Evolutionary conservation across 2,329 filamentous ascomycete species (phyloP).

Genomic region (Xylariaceae sp.): DNA sequence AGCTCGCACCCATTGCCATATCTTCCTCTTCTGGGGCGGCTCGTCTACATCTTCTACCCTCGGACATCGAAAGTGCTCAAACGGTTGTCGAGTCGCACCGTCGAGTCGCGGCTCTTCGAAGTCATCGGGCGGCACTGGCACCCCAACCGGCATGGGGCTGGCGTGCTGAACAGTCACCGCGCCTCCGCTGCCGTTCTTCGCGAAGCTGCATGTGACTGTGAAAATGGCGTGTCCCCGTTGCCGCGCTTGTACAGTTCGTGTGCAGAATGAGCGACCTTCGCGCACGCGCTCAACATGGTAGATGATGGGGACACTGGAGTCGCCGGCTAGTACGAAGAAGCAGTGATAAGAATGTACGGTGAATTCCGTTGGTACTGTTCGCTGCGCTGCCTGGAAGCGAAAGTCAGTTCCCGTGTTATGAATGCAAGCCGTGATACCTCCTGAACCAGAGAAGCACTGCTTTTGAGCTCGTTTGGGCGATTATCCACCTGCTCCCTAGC

Average conservation of each 20-base stretch:
- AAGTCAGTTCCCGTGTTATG: conserved; percentile 1
- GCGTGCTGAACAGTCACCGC: conserved; percentile 60
- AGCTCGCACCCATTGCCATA: conserved; percentile 71
- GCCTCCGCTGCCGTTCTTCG: conserved; percentile 58
- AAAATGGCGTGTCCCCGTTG: conserved; percentile 89
- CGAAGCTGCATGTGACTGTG: conserved; percentile 90
- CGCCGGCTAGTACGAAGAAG: conserved; percentile 94
- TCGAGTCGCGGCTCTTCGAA: conserved; percentile 47
- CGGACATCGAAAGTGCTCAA: conserved; percentile 38
- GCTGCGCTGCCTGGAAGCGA: conserved; percentile 66
- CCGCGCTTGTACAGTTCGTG: conserved; percentile 90
- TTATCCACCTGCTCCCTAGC: too few species aligned
- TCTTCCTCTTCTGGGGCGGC: conserved; percentile 59
- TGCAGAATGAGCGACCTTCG: conserved; percentile 84
- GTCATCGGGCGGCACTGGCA: conserved; percentile 36
- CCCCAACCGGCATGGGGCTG: conserved; percentile 49
- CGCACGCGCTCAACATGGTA: conserved; percentile 95
- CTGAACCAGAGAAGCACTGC: background rate
- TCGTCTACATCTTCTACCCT: conserved; percentile 31
- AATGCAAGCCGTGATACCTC: too few species aligned
- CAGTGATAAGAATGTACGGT: conserved; percentile 95
- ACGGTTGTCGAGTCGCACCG: conserved; percentile 40
- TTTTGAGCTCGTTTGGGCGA: background rate
- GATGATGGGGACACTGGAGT: conserved; percentile 77
- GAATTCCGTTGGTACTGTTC: conserved; percentile 77